Percentiles rank a stretch among this genome's conserved stretches.
Conservation (phyloP, 306 rosid species). For the Castanea crenata region DNA sequence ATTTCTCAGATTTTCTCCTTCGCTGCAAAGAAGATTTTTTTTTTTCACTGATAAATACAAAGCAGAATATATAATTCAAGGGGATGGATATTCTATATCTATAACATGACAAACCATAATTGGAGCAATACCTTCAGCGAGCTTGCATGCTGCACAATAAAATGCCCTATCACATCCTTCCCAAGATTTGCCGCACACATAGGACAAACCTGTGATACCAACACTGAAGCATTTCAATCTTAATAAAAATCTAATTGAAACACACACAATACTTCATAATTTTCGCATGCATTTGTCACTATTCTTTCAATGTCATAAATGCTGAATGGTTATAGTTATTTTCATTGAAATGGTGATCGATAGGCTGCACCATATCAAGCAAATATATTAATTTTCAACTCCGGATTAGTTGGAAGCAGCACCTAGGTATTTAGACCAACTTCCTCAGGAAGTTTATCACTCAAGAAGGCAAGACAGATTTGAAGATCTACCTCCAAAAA, state of each 20-base stretch:
- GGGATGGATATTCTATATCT: neutral
- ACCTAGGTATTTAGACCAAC: neutral
- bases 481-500: too few species aligned
- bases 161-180: conserved; percentile 67
- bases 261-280: neutral
- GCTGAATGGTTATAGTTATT: conserved; percentile 5
- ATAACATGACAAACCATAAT: conserved; percentile 14
- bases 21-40: conserved; percentile 45
- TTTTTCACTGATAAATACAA: conserved; percentile 12
- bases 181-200: conserved; percentile 79
- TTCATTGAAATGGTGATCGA: conserved; percentile 1
- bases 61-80: neutral
- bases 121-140: conserved; percentile 62
- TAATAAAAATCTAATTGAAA: conserved; percentile 10
- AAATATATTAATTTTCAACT: neutral
- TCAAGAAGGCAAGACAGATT: too few species aligned
- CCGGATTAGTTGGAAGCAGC: neutral
- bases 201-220: conserved; percentile 79
- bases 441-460: too few species aligned
- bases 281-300: conserved; percentile 8
- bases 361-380: conserved; percentile 8
- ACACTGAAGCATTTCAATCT: conserved; percentile 26
- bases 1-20: conserved; percentile 59
- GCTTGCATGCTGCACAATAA: conserved; percentile 56
- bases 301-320: conserved; percentile 3